Evolutionary conservation across 768 basidiomycete genomes (phyloP).

Genomic region (Tulasnella sp.): DNA sequence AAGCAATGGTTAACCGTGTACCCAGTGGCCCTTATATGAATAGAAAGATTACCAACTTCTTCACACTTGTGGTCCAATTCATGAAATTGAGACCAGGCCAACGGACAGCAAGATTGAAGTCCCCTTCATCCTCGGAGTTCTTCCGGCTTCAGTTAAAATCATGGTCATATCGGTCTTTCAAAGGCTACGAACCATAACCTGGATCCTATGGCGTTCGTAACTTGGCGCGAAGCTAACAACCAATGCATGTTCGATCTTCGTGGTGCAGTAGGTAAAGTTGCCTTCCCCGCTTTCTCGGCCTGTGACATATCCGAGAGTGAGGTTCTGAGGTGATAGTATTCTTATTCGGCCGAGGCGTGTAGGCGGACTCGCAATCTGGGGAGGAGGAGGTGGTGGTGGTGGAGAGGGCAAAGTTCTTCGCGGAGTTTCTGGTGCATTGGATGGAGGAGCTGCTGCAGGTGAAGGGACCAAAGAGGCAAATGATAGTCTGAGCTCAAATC

Average conservation of each 20-base stretch:
- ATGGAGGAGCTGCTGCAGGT: background rate
- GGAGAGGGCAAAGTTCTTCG: no score
- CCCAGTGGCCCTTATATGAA: background rate
- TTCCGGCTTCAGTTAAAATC: background rate
- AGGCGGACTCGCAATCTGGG: background rate
- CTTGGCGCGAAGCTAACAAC: background rate
- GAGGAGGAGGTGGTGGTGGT: background rate
- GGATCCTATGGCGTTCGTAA: background rate
- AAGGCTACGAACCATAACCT: background rate
- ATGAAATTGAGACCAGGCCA: background rate
- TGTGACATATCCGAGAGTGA: background rate
- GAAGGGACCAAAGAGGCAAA: background rate
- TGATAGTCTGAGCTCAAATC: background rate
- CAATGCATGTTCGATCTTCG: background rate
- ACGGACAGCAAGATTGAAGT: background rate
- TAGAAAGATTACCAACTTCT: background rate
- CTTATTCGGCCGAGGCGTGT: background rate
- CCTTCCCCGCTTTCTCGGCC: background rate
- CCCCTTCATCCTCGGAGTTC: background rate
- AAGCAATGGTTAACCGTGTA: background rate
- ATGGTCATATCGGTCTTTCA: background rate
- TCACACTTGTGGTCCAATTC: background rate
- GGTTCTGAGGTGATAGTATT: background rate
- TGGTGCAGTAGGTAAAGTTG: background rate
- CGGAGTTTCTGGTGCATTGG: background rate